Percentiles rank a stretch among this genome's conserved stretches.
Conservation (phyloP, 306 rosid species). For the barrel medic (Medicago truncatula) region DNA sequence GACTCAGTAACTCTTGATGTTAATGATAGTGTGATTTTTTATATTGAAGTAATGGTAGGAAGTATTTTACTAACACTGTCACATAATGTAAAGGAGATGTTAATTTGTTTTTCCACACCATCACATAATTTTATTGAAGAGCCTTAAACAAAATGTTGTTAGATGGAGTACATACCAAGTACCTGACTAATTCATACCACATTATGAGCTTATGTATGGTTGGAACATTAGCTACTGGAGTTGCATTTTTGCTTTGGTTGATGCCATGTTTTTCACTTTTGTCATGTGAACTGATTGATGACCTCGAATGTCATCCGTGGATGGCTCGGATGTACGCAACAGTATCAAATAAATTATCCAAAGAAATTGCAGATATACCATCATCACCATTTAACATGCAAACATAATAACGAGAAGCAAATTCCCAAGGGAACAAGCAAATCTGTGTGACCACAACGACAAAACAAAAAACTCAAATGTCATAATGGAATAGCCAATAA, state of each 20-base stretch:
- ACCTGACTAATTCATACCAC: too few relatives aligned
- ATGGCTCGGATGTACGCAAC: neutral
- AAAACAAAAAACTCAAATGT: constrained; percentile 18
- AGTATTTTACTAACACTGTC: too few relatives aligned
- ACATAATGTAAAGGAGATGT: too few relatives aligned
- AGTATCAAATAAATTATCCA: neutral
- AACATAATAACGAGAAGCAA: neutral
- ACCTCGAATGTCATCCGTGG: neutral
- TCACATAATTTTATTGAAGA: too few relatives aligned
- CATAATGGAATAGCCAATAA: constrained; percentile 19
- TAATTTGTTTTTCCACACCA: too few relatives aligned
- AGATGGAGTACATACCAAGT: too few relatives aligned
- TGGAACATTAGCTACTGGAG: too few relatives aligned
- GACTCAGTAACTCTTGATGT: too few relatives aligned
- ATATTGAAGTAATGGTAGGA: too few relatives aligned
- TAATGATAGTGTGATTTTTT: too few relatives aligned
- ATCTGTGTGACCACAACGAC: constrained; percentile 1
- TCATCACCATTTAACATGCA: neutral
- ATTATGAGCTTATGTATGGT: too few relatives aligned
- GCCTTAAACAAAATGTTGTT: too few relatives aligned
- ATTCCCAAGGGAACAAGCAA: neutral
- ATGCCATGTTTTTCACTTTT: neutral
- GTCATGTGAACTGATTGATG: neutral
- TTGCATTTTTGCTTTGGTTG: neutral
- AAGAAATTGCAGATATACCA: neutral